Conservation (phyloP, 768 basidiomycete species). For the Hygrocybe punicea region DNA sequence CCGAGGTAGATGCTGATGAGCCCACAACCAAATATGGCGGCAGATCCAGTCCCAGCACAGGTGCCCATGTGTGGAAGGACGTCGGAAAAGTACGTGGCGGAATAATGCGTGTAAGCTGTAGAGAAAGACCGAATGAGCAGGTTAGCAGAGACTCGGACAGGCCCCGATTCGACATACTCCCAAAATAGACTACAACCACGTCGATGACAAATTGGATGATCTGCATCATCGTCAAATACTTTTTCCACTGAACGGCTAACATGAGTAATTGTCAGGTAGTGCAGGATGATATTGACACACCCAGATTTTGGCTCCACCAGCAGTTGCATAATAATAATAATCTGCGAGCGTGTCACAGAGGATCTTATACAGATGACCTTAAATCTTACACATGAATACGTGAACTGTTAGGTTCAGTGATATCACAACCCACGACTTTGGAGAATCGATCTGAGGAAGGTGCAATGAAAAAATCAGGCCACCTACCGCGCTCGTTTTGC, state of each 20-base stretch:
- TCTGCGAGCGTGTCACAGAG: conserved; percentile 57
- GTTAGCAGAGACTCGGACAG: not conserved
- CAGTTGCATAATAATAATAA: conserved; percentile 99
- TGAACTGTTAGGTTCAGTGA: conserved; percentile 87
- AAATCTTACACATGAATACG: conserved; percentile 97
- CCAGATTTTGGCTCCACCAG: conserved; percentile 96
- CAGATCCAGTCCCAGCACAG: conserved; percentile 85
- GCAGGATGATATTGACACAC: conserved; percentile 40
- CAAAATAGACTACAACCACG: conserved; percentile 87
- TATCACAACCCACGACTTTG: conserved; percentile 94
- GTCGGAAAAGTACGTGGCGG: conserved; percentile 55
- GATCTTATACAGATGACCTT: no score
- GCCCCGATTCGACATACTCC: conserved; percentile 58
- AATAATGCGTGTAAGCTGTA: conserved; percentile 79
- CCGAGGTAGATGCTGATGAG: conserved; percentile 88
- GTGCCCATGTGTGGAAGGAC: conserved; percentile 67
- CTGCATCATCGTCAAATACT: conserved; percentile 94
- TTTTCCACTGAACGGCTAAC: conserved; percentile 78
- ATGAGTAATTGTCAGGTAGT: not conserved
- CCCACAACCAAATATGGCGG: conserved; percentile 85
- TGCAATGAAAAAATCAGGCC: not conserved
- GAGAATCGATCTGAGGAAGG: conserved; percentile 12
- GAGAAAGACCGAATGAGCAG: conserved; percentile 8
- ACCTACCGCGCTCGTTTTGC: conserved; percentile 88
- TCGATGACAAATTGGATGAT: conserved; percentile 96